Evolutionary conservation across 345 rosid species (phyloP).

Genomic region (Fremontodendron californicum): DNA sequence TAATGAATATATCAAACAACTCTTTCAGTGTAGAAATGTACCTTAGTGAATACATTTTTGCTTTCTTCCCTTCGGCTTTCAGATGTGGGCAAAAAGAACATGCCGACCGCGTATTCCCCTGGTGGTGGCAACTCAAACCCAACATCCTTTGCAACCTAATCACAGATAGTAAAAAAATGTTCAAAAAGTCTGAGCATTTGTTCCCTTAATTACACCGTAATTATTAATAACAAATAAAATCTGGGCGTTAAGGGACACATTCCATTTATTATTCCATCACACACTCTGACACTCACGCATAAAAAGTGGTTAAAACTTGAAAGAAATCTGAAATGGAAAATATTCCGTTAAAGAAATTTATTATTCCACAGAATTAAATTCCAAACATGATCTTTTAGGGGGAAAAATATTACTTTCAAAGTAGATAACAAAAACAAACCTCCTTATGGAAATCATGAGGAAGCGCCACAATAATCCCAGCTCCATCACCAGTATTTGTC

Average conservation of each 20-base stretch:
- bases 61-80: conserved; percentile 71
- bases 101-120: conserved; percentile 90
- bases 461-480: conserved; percentile 88
- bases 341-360: neutral
- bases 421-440: conserved; percentile 28
- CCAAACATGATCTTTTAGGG: neutral
- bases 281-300: too few species aligned
- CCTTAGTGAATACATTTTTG: conserved; percentile 86
- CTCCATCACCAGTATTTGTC: conserved; percentile 95
- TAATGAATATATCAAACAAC: neutral
- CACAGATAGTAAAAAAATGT: neutral
- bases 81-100: conserved; percentile 87
- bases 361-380: neutral
- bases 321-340: neutral
- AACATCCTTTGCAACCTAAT: conserved; percentile 60
- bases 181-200: neutral
- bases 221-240: neutral
- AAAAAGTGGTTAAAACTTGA: neutral
- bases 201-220: neutral
- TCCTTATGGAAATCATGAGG: conserved; percentile 79
- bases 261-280: neutral
- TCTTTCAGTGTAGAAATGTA: conserved; percentile 19
- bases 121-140: conserved; percentile 82
- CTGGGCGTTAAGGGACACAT: neutral
- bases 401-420: neutral